A percentile compares a stretch with the other conserved stretches of the same genome.
These are phyloP conservation scores for Suhomyces chickasaworum DNA, from an alignment of 1,139 yeast species.

Conservation along the genomic window DNA sequence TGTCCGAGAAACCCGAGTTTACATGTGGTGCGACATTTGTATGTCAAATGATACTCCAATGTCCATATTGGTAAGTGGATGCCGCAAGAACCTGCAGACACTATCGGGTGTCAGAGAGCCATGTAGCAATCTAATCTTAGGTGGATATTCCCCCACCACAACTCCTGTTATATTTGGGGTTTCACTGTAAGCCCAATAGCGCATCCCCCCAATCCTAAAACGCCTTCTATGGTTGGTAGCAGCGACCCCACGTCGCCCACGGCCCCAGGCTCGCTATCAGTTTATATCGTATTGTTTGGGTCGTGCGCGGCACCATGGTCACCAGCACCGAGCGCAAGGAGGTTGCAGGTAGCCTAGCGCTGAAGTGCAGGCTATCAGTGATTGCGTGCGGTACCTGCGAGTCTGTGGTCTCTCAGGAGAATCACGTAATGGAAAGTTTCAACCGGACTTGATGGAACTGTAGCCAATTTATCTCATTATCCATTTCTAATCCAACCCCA, in stretches of 20 bases:
- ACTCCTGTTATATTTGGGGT: no score
- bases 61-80: neutral
- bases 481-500: no score
- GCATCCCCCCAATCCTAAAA: neutral
- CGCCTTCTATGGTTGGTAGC: neutral
- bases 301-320: neutral
- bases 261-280: neutral
- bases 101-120: neutral
- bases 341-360: neutral
- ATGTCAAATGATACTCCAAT: neutral
- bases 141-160: neutral
- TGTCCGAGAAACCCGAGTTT: conserved; percentile 2
- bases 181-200: neutral
- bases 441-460: no score
- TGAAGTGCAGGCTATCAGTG: neutral
- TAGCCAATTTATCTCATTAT: no score
- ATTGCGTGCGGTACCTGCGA: neutral
- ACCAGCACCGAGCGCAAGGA: neutral
- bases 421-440: no score
- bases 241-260: neutral
- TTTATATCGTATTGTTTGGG: neutral
- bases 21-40: neutral
- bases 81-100: neutral
- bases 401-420: no score
- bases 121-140: neutral